Evolutionary conservation across 2,329 filamentous ascomycete genomes (phyloP), one percentile per base, ranked within the genome.

Genomic region (Penicillium sp.): DNA sequence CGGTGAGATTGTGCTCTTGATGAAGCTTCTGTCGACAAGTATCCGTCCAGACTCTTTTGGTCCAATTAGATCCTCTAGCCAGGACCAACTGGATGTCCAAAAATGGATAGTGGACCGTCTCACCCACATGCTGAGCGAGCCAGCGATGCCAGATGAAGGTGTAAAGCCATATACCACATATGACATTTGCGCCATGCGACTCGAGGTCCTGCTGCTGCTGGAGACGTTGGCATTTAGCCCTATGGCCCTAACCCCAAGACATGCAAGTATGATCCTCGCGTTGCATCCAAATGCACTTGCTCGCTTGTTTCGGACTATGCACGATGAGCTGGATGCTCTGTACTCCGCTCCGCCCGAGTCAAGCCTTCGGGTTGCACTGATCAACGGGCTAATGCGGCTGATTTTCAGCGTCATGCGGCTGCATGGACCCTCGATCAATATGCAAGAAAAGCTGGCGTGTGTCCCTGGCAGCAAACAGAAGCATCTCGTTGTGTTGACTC

Each of bases 391-490:
- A 9, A 83, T 83, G 59, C 79, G 80, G n/a, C 68, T 90, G 3
- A 74, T 89, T 6, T 82, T 85, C 65, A 78, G 83, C 55, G 72
- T 89, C 14, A 74, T 84, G 13, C 81, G 75, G 2, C 75, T 70
- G 18, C 89, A 91, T 67, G 81, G 88, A 5, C 75, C 81, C 18
- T 74, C 79, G 23, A 78, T 87, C 62, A 83, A 93, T 61, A 83
- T 95, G 58, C 81, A 85, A 45, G 80, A 83, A 45, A 95, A 93
- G 70, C 78, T 96, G 5, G 79, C 81, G 0, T 81, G 82, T 8
- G 83, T 89, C 0, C 80, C 84, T 5, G 90, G 90, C 3, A 89
- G 87, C 0, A 83, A 84, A 47, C 91, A 96, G 66, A 91, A 91
- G 48, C 93, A 95, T 65, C 78, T 95, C 1, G 83, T 97, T 9